Evolutionary conservation across 495 filamentous ascomycete species (phyloP).

Genomic region (Hypoxylon crocopeplum): DNA sequence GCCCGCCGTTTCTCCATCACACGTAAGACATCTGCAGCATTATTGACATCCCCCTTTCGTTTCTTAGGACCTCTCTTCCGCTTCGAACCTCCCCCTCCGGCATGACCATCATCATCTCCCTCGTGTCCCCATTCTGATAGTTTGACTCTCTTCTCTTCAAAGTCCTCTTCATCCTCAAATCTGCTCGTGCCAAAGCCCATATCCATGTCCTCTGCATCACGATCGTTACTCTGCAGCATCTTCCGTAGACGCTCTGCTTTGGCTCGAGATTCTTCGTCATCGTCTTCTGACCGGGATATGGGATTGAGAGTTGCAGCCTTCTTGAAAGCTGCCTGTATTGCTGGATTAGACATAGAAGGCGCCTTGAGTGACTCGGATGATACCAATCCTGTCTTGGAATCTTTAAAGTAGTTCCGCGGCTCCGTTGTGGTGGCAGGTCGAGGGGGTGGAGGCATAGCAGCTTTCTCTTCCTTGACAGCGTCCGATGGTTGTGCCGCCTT

Average conservation of each 20-base stretch:
- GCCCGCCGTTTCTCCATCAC: conserved; percentile 72
- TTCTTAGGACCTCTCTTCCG: conserved; percentile 86
- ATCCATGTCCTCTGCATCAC: conserved; percentile 92
- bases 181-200: conserved; percentile 90
- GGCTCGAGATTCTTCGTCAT: conserved; percentile 48
- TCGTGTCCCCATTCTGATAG: conserved; percentile 69
- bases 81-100: conserved; percentile 59
- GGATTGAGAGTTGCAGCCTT: conserved; percentile 79
- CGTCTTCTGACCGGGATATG: conserved; percentile 52
- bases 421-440: conserved; percentile 36
- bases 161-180: conserved; percentile 79
- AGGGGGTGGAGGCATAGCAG: conserved; percentile 54
- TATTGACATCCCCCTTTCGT: conserved; percentile 84
- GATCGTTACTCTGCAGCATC: conserved; percentile 76
- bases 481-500: conserved; percentile 42
- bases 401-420: conserved; percentile 68
- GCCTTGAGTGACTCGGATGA: conserved; percentile 56
- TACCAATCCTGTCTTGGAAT: conserved; percentile 52
- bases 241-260: conserved; percentile 71
- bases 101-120: conserved; percentile 59
- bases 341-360: conserved; percentile 71
- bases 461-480: conserved; percentile 34
- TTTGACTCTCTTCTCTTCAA: conserved; percentile 64
- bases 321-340: conserved; percentile 81
- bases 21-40: conserved; percentile 77